These are phyloP conservation scores for Calonectria naviculata DNA, from an alignment of 2,329 filamentous ascomycete species.

Conservation along the genomic window DNA sequence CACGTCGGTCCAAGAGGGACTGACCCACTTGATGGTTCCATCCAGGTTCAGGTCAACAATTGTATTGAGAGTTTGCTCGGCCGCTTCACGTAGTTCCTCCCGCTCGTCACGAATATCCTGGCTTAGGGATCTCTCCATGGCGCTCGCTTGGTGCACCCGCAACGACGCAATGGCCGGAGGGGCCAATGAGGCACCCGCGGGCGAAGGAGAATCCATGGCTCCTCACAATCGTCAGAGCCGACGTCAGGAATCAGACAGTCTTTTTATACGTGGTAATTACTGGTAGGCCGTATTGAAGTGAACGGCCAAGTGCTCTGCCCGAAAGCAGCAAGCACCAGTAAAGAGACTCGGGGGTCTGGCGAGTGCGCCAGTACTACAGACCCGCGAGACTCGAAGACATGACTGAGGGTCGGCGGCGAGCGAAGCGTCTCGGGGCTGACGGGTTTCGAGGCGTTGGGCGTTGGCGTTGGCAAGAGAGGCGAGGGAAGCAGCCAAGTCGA, in stretches of 20 bases:
- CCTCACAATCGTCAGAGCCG: conserved; percentile 17
- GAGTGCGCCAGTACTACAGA: conserved; percentile 60
- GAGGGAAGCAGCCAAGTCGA: not conserved
- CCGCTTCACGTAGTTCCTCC: conserved; percentile 93
- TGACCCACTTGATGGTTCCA: conserved; percentile 93
- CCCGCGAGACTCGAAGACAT: conserved; percentile 57
- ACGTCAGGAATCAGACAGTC: not conserved
- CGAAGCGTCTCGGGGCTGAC: conserved; percentile 38
- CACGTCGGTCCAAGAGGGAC: conserved; percentile 94
- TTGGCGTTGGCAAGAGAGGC: conserved; percentile 12
- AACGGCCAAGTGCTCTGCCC: conserved; percentile 26
- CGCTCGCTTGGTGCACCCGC: conserved; percentile 58
- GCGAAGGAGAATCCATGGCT: conserved; percentile 53
- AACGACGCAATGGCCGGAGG: conserved; percentile 66
- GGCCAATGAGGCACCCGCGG: conserved; percentile 52
- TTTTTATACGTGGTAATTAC: conserved; percentile 22
- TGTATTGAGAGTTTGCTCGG: conserved; percentile 95
- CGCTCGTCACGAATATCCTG: conserved; percentile 93
- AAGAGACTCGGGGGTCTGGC: conserved; percentile 53
- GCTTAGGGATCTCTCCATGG: conserved; percentile 78
- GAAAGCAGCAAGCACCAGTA: conserved; percentile 33
- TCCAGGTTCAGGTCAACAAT: conserved; percentile 95
- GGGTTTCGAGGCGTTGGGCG: not conserved
- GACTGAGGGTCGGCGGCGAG: conserved; percentile 49
- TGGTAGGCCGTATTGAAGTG: conserved; percentile 22